A percentile compares a stretch with the other conserved stretches of the same genome.
These are phyloP conservation scores for Croton setiger DNA, from an alignment of 441 rosid species.

Conservation along the genomic window DNA sequence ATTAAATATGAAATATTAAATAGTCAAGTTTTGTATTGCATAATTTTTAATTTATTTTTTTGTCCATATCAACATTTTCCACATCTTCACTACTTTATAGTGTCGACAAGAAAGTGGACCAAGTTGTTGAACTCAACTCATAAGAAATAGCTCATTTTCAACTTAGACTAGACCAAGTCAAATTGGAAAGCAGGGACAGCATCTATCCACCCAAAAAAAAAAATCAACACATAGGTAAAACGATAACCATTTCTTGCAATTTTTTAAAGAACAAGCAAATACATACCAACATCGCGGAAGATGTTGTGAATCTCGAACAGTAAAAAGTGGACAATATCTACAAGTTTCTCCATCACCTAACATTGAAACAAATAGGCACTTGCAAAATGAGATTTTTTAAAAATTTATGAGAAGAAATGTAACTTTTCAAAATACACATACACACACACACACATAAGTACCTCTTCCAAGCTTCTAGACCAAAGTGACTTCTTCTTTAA, in stretches of 20 bases:
- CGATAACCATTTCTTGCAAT: no score
- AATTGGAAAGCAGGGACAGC: neutral
- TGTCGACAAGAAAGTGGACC: neutral
- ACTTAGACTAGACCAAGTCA: neutral
- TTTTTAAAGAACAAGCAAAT: slow-evolving; percentile 3
- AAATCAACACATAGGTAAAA: no score
- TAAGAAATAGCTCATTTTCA: neutral
- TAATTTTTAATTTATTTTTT: no score
- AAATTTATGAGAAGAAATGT: neutral
- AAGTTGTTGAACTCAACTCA: neutral
- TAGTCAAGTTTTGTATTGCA: neutral
- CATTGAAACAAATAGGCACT: slow-evolving; percentile 10
- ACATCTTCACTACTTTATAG: neutral
- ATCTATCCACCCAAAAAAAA: neutral
- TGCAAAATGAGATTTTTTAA: neutral
- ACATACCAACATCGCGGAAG: slow-evolving; percentile 77
- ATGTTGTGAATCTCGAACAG: slow-evolving; percentile 77
- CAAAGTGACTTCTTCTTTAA: slow-evolving; percentile 94
- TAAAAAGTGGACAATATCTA: slow-evolving; percentile 85
- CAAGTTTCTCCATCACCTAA: slow-evolving; percentile 97
- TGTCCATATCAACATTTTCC: neutral
- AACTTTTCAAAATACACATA: neutral
- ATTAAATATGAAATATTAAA: no score
- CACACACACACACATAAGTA: slow-evolving; percentile 16
- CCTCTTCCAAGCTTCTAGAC: slow-evolving; percentile 98